A percentile compares a stretch with the other conserved stretches of the same genome.
phyloP scores from a whole-genome alignment of 2,329 filamentous ascomycete species.

The Pseudopyricularia javanii region DNA sequence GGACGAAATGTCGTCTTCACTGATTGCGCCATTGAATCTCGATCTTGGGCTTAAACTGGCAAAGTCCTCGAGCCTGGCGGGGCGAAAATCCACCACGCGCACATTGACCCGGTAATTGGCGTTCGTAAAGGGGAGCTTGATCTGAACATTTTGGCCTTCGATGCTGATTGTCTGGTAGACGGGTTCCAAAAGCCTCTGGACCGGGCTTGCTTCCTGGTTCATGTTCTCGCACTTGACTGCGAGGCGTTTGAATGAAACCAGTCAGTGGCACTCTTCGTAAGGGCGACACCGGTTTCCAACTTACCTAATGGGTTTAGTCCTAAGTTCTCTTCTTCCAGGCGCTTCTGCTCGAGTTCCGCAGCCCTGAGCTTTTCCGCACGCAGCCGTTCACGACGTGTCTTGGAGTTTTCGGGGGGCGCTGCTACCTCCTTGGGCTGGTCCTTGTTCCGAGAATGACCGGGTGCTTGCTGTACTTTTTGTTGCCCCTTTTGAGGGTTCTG shows the following conservation, averaged over 20 bases:
- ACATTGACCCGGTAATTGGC: constrained; percentile 56
- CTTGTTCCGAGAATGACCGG: neutral
- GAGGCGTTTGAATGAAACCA: neutral
- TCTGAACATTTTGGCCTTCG: constrained; percentile 18
- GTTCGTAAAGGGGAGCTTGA: constrained; percentile 61
- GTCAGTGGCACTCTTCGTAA: neutral
- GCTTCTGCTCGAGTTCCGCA: neutral
- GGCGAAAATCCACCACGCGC: constrained; percentile 74
- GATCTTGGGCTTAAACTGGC: constrained; percentile 27
- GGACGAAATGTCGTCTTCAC: constrained; percentile 38
- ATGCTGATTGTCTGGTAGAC: constrained; percentile 28
- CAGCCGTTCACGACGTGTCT: neutral
- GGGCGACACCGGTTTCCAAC: neutral
- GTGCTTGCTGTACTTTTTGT: constrained; percentile 21
- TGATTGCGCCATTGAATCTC: constrained; percentile 9
- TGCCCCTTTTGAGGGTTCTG: constrained; percentile 10
- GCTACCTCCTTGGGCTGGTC: constrained; percentile 4
- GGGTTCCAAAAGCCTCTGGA: constrained; percentile 27
- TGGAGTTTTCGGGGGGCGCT: constrained; percentile 1
- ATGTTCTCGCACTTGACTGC: constrained; percentile 34
- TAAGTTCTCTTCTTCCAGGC: neutral
- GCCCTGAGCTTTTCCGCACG: neutral
- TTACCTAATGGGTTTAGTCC: neutral
- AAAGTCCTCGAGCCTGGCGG: constrained; percentile 60
- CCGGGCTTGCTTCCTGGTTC: constrained; percentile 18